phyloP scores from a whole-genome alignment of 805 yeast species.

The Limtongia smithiae region DNA sequence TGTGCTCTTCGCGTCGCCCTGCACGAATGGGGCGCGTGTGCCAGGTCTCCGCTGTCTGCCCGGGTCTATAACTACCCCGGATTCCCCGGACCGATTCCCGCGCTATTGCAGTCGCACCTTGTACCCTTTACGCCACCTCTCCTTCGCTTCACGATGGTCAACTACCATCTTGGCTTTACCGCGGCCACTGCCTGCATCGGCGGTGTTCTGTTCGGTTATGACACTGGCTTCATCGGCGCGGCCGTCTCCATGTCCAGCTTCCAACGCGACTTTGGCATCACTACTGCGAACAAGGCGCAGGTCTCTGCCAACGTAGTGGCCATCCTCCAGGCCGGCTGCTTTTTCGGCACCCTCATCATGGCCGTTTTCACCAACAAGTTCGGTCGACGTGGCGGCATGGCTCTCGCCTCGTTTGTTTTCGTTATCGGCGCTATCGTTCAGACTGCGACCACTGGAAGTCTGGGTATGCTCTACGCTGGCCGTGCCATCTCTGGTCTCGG shows the following conservation, averaged over 20 bases:
- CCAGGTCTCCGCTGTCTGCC: too few relatives aligned
- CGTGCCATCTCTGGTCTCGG: slow-evolving; percentile 66
- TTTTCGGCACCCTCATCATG: slow-evolving; percentile 48
- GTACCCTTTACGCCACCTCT: neutral
- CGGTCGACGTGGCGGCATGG: slow-evolving; percentile 56
- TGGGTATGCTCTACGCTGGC: slow-evolving; percentile 44
- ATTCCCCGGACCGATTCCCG: too few relatives aligned
- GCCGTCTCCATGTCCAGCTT: slow-evolving; percentile 48
- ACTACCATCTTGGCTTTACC: slow-evolving; percentile 43
- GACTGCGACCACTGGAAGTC: slow-evolving; percentile 20
- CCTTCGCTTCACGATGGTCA: slow-evolving; percentile 34
- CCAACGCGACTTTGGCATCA: slow-evolving; percentile 45
- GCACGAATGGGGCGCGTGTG: too few relatives aligned
- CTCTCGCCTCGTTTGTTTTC: slow-evolving; percentile 42
- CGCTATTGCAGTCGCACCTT: too few relatives aligned
- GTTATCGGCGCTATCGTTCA: slow-evolving; percentile 35
- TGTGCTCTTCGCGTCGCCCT: too few relatives aligned
- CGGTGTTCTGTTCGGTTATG: slow-evolving; percentile 53
- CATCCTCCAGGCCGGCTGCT: slow-evolving; percentile 28
- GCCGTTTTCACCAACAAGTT: slow-evolving; percentile 29
- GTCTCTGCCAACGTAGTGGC: slow-evolving; percentile 24
- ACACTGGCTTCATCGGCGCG: slow-evolving; percentile 56
- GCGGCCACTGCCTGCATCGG: slow-evolving; percentile 49
- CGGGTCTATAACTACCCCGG: too few relatives aligned
- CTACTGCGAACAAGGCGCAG: slow-evolving; percentile 34